phyloP scores from a whole-genome alignment of 805 yeast species.

The Zygoascus tannicola region DNA sequence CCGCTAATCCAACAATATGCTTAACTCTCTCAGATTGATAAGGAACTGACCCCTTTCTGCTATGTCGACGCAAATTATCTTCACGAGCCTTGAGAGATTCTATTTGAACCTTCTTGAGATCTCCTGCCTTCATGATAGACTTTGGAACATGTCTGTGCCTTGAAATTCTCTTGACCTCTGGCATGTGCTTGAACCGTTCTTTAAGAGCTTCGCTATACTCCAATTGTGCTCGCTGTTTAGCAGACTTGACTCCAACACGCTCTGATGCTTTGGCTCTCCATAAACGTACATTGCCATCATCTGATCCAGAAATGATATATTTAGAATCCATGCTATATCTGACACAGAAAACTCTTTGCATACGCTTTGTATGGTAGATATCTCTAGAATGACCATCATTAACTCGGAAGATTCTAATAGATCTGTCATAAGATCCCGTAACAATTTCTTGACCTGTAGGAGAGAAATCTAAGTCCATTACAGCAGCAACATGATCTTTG shows the following conservation, averaged over 20 bases:
- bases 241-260: conserved; percentile 68
- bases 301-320: conserved; percentile 84
- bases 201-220: conserved; percentile 89
- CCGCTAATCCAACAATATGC: conserved; percentile 77
- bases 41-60: conserved; percentile 39
- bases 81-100: conserved; percentile 71
- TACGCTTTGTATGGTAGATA: conserved; percentile 90
- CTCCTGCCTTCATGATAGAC: conserved; percentile 80
- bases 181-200: conserved; percentile 91
- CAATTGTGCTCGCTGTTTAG: conserved; percentile 69
- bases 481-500: conserved; percentile 94
- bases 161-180: conserved; percentile 82
- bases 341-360: conserved; percentile 88
- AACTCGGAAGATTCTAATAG: conserved; percentile 69
- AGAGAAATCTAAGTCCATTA: conserved; percentile 86
- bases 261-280: conserved; percentile 90
- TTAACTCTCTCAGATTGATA: conserved; percentile 64
- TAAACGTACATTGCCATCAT: conserved; percentile 88
- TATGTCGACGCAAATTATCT: conserved; percentile 71
- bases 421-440: conserved; percentile 90
- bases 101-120: conserved; percentile 69
- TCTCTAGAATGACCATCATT: conserved; percentile 89
- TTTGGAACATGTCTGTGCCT: conserved; percentile 89
- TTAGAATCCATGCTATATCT: conserved; percentile 82
- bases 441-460: conserved; percentile 97